Base-by-base conservation (phyloP, 2,329 filamentous ascomycete genomes). In the Didymosphaeria variabile region DNA sequence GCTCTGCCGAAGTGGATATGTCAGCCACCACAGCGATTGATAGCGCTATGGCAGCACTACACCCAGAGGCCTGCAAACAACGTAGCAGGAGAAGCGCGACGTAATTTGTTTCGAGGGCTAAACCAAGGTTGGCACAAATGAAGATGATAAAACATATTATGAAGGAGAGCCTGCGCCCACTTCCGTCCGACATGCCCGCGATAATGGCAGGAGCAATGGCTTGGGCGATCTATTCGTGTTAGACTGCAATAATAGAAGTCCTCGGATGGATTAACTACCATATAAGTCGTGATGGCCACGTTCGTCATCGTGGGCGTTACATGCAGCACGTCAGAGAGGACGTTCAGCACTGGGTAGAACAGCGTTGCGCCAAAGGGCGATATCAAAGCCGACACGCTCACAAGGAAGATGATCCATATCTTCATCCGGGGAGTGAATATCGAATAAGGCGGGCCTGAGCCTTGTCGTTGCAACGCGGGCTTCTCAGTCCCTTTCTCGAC, bases 1-100 rank as follows among this genome's bases (percentile, higher is more conserved):
- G 82, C 73, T 94, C 90, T 0, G 87, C 84, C 49, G 86, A 88
- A 0, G 90, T 88, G 0, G 89, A 84, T 3, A 94, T 83, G 68
- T 95, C 92, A 0, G 90, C 88, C 9, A 94, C 86, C 2, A 93
- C 87, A 1, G 88, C 91, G 65, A 86, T 90, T 0, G 86, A 87
- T 1, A 95, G 80, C 0, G 91, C 66, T 31, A 82, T 81, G 2
- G 78, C 78, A 10, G 78, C 77, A 31, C 77, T 79, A 36, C 76
- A 76, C 0, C 81, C 81, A 54, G 74, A 65, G 59, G 79, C 76
- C 62, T 82, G 77, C 5, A 79, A 50, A 60, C 74, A 72, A 7
- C 77, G 72, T 8, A 79, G 62, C 9, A 79, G 59, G 7, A 79
- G 67, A 2, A 79, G 65, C 5, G 76, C 77, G 5, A 69, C 62